Base-by-base conservation (phyloP, 2,329 filamentous ascomycete species). In the Fusarium domesticum region DNA sequence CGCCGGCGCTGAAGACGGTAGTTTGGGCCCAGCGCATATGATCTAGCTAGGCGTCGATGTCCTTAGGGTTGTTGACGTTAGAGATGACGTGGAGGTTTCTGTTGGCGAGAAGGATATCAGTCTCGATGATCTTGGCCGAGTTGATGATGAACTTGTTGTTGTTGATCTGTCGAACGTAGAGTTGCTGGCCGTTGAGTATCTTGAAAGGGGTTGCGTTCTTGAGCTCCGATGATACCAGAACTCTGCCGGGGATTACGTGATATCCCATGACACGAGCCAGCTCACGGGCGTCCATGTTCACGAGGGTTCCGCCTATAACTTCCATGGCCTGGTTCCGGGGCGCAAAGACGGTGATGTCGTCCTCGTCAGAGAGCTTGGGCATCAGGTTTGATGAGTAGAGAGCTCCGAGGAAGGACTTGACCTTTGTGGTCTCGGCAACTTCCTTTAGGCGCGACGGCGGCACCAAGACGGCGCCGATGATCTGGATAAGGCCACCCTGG, bases 321-420 rank as follows among this genome's bases (percentile, higher is more conserved):
- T 74, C 68, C 67, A 86, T 81, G 11, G 81, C 81, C 2, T 67
- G 67, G 60, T 85, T 81, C 58, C 68, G 73, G 2, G 84, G 83
- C 1, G 77, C 81, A 51, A 87, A 86, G 49, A 87, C 71, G 43
- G 84, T 87, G 31, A 86, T 52, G 57, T 65, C 63, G 31, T 64
- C 58, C 6, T 65, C 59, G 11, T 63, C 58, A 47, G 75, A 68
- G 38, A 82, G 59, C 15, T 68, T 63, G 3, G 65, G 64, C 59
- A 70, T 63, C 15, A 69, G 45, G 2, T 58, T 43, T 7, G 59
- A 51, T 14, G 60, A 58, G 44, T 67, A 66, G 6, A 68, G 56
- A 6, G 48, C 59, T 11, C 65, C 65, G 15, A 68, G 51, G 40
- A 80, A 65, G 18, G 69, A 67, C 8, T 71, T 66, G 2, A 64